Evolutionary conservation across 805 yeast genomes (phyloP), one percentile per base, ranked within the genome.

Genomic region (Myxozyma neglecta): DNA sequence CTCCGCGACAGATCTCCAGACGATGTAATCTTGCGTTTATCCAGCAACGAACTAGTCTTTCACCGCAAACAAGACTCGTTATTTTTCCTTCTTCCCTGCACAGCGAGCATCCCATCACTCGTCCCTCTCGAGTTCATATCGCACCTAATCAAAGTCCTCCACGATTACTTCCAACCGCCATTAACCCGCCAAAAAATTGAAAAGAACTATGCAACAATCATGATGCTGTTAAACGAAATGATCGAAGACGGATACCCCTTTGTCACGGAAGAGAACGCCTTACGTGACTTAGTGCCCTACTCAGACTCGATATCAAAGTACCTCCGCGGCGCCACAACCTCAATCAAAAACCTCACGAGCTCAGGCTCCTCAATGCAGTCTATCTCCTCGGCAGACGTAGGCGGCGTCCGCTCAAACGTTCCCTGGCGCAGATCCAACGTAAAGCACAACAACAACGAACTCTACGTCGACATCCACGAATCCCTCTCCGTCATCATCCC

Each of bases 391-490:
- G 39, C 55, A 6, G 59, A 43, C 51, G 49, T 69, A 32, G 59
- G 58, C 43, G 56, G 43, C 20, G 59, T 68, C n/a, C 66, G 64
- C 18, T 71, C 76, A 51, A 70, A 71, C 34, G 75, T 77, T 8
- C 96, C 97, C 1, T 93, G 98, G 98, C 81, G 98, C 69, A 79
- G 83, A 51, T 71, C 85, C 4, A 82, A 84, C 65, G 87, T 88
- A n/a, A 82, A 81, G 66, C 85, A 89, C 72, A 81, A 89, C 2
- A 85, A 85, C 66, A 90, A 93, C 73, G 98, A 93, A 74, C 79
- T 93, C 74, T 90, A 86, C 72, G 87, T 93, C 8, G 98, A 94
- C 74, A 72, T 94, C 6, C 79, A 80, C 1, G 99, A 93, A 72
- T 76, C 80, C 16, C 62, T 64, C 24, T 61, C 65, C 32, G 66